These are phyloP conservation scores for Fusarium bulbicola DNA, from an alignment of 2,329 filamentous ascomycete species.

Conservation along the genomic window DNA sequence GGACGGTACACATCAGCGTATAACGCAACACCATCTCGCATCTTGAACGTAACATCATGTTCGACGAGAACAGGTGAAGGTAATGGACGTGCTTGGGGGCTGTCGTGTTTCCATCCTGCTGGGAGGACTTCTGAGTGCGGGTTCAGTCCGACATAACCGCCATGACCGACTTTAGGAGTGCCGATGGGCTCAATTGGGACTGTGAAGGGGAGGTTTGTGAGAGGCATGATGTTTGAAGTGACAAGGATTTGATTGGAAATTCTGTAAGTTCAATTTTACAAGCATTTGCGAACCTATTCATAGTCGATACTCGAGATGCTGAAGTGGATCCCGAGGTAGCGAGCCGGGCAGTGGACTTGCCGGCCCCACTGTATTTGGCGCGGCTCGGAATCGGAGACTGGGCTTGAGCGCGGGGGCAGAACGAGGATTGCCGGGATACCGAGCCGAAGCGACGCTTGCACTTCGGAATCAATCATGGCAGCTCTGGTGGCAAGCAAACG, in stretches of 20 bases:
- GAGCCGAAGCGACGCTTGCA: neutral
- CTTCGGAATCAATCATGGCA: neutral
- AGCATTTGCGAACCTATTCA: neutral
- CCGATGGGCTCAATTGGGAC: conserved; percentile 2
- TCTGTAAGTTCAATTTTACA: rapidly evolving
- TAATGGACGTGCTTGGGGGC: neutral
- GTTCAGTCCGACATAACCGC: neutral
- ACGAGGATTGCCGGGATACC: neutral
- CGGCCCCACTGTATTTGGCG: neutral
- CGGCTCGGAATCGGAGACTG: conserved; percentile 11
- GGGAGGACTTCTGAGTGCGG: conserved; percentile 7
- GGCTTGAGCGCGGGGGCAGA: rapidly evolving
- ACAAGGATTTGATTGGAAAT: neutral
- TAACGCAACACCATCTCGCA: neutral
- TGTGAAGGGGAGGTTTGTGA: neutral
- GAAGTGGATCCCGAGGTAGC: neutral
- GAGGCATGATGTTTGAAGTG: neutral
- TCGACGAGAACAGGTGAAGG: neutral
- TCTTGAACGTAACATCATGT: conserved; percentile 8
- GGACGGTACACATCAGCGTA: conserved; percentile 13
- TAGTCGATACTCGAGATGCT: neutral
- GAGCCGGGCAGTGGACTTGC: neutral
- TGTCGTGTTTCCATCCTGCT: neutral
- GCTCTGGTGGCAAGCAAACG: neutral
- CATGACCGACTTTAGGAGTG: neutral